A percentile compares a stretch with the other conserved stretches of the same genome.
phyloP scores from a whole-genome alignment of 228 moss, liverwort and hornwort species.

The Sphagnum magellanicum region DNA sequence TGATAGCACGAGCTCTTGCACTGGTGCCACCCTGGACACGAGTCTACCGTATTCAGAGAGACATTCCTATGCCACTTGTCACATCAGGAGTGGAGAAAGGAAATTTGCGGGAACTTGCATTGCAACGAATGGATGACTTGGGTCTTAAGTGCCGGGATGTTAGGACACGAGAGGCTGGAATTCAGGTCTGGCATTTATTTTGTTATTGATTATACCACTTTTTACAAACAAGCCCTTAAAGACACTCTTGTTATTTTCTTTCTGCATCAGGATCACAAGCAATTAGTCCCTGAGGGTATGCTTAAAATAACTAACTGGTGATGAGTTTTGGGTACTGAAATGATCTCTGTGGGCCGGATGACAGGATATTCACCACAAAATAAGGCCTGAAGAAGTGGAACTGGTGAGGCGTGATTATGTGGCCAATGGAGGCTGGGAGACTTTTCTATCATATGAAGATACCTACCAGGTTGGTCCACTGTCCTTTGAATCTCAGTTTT shows the following conservation, averaged over 20 bases:
- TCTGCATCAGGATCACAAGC: background rate
- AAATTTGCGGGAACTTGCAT: constrained; percentile 92
- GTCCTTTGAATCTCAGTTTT: background rate
- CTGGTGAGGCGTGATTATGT: constrained; percentile 98
- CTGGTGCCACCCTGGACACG: constrained; percentile 98
- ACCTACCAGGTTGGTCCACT: constrained; percentile 60
- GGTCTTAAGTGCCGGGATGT: constrained; percentile 98
- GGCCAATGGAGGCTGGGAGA: constrained; percentile 98
- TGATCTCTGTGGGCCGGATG: too few species aligned
- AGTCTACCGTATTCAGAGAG: constrained; percentile 97
- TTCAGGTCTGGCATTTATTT: constrained; percentile 55
- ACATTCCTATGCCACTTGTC: constrained; percentile 99
- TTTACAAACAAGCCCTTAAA: background rate
- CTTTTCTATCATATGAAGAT: constrained; percentile 93
- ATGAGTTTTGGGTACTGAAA: background rate
- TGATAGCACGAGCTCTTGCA: constrained; percentile 85
- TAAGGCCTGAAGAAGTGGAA: constrained; percentile 96
- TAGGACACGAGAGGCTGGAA: constrained; percentile 97
- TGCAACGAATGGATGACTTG: constrained; percentile 96
- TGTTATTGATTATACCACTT: background rate
- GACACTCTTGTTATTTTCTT: background rate
- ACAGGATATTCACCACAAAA: constrained; percentile 98
- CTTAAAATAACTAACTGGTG: background rate
- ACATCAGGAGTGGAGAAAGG: constrained; percentile 99
- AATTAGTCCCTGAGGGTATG: background rate